These are phyloP conservation scores for Verticillium longisporum DNA, from an alignment of 2,329 filamentous ascomycete genomes.

Conservation along the genomic window DNA sequence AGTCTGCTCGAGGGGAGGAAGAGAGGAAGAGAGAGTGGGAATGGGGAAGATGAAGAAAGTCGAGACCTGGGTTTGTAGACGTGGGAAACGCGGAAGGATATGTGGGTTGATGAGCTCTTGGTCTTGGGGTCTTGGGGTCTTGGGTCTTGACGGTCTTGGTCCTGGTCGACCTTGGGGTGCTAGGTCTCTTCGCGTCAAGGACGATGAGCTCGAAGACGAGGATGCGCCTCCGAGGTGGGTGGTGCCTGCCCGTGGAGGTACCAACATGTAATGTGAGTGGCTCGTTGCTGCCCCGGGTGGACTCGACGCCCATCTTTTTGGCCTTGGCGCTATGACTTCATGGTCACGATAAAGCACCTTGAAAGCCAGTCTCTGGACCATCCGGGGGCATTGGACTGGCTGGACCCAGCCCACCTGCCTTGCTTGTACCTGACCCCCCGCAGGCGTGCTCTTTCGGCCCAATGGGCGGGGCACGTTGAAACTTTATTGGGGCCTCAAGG, in stretches of 20 bases:
- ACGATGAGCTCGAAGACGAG: not conserved
- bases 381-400: not conserved
- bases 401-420: not conserved
- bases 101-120: not conserved
- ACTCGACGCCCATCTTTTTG: constrained; percentile 3
- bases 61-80: constrained; percentile 1
- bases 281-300: not conserved
- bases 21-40: not conserved
- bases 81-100: constrained; percentile 9
- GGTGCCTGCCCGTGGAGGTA: not conserved
- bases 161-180: not conserved
- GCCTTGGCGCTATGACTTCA: constrained; percentile 13
- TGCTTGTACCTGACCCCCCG: constrained; percentile 1
- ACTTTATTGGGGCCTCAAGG: not conserved
- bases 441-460: not conserved
- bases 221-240: not conserved
- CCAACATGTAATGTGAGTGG: constrained; percentile 1
- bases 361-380: not conserved
- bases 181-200: not conserved
- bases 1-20: constrained; percentile 1
- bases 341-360: constrained; percentile 1
- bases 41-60: constrained; percentile 1
- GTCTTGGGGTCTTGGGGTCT: not conserved
- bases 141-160: not conserved
- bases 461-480: not conserved